A percentile compares a stretch with the other conserved stretches of the same genome.
Evolutionary conservation across 441 rosid species (phyloP).

Genomic region (Adansonia gregorii): DNA sequence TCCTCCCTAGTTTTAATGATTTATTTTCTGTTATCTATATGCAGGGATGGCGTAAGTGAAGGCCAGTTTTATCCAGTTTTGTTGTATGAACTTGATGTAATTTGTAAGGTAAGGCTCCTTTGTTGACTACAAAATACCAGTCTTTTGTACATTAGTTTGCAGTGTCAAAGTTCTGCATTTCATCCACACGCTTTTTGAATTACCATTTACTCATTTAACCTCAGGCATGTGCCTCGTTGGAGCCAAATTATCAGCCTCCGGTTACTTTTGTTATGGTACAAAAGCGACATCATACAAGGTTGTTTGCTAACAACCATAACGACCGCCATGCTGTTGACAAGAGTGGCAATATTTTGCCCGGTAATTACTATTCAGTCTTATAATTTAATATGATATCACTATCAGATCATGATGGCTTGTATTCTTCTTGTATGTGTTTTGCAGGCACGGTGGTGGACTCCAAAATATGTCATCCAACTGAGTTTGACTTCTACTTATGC

Average conservation of each 20-base stretch:
- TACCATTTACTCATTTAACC: neutral
- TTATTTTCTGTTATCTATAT: neutral
- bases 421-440: no score
- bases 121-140: neutral
- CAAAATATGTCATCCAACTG: no score
- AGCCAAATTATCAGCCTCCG: constrained; percentile 92
- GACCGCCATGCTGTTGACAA: constrained; percentile 73
- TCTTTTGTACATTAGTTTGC: neutral
- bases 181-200: neutral
- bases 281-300: constrained; percentile 95
- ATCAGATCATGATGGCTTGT: no score
- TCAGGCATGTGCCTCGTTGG: constrained; percentile 87
- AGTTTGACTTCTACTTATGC: no score
- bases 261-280: constrained; percentile 98
- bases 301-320: constrained; percentile 76
- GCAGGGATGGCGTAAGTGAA: constrained; percentile 94
- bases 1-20: neutral
- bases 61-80: constrained; percentile 91
- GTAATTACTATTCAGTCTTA: constrained; percentile 35
- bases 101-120: constrained; percentile 63
- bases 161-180: neutral
- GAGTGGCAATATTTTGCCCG: constrained; percentile 95
- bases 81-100: constrained; percentile 87
- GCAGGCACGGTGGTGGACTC: no score
- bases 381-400: neutral